phyloP scores from a whole-genome alignment of 169 alveolate species.

The Theileria equi region DNA sequence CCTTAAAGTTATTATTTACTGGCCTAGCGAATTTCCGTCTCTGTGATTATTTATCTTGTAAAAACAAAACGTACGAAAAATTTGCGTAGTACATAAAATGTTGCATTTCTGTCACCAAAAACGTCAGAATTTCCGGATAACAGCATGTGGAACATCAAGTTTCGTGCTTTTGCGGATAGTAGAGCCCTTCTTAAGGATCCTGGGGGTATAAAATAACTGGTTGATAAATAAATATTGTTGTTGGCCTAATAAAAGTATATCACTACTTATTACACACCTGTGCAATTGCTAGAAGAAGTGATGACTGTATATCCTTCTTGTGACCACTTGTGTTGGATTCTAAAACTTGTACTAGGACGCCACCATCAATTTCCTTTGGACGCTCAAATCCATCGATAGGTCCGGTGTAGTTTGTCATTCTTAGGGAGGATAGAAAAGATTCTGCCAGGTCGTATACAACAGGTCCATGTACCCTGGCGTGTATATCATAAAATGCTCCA shows the following conservation, averaged over 20 bases:
- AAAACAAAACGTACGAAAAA: constrained; percentile 48
- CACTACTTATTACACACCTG: constrained; percentile 46
- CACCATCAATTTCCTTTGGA: constrained; percentile 53
- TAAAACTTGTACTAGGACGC: constrained; percentile 69
- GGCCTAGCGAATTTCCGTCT: constrained; percentile 23
- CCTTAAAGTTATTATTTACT: constrained; percentile 42
- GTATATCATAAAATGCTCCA: constrained; percentile 52
- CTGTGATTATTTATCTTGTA: constrained; percentile 3
- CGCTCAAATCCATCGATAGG: constrained; percentile 5
- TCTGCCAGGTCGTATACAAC: constrained; percentile 69
- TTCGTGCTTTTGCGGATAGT: constrained; percentile 65
- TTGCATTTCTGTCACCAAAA: constrained; percentile 76
- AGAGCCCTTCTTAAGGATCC: constrained; percentile 73
- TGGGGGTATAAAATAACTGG: constrained; percentile 82
- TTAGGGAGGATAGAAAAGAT: constrained; percentile 62
- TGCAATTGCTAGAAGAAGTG: constrained; percentile 27
- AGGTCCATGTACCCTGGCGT: constrained; percentile 61
- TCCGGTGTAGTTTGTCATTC: constrained; percentile 33
- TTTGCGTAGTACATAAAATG: constrained; percentile 71
- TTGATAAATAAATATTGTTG: constrained; percentile 67
- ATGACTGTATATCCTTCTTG: constrained; percentile 66
- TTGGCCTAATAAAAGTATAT: constrained; percentile 63
- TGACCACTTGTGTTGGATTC: constrained; percentile 66
- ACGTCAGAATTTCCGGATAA: constrained; percentile 82
- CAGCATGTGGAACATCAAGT: constrained; percentile 66